Percentiles rank a stretch among this genome's conserved stretches.
Conservation (phyloP, 2,329 filamentous ascomycete species). For the Colletotrichum phormii region DNA sequence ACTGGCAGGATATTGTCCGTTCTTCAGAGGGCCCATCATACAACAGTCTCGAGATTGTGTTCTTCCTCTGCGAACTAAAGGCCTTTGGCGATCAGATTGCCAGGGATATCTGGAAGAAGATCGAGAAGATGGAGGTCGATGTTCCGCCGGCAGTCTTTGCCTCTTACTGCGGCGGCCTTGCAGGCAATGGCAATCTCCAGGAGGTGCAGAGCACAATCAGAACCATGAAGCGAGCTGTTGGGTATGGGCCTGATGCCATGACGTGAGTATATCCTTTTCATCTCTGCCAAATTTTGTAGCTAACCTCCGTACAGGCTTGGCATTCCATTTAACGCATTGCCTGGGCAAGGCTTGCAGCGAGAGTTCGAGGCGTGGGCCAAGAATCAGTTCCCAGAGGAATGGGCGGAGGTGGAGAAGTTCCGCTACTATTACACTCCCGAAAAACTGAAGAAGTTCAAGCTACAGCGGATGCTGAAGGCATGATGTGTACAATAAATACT, state of each 20-base stretch:
- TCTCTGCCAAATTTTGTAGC: background rate
- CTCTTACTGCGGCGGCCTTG: constrained; percentile 81
- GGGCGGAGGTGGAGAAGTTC: constrained; percentile 72
- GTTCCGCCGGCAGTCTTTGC: constrained; percentile 79
- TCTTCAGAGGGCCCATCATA: constrained; percentile 89
- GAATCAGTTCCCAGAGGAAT: constrained; percentile 73
- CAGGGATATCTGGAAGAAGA: constrained; percentile 76
- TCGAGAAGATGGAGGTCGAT: constrained; percentile 81
- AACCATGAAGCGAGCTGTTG: constrained; percentile 74
- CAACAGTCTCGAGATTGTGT: constrained; percentile 81
- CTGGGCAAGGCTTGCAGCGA: constrained; percentile 72
- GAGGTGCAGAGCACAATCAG: constrained; percentile 75
- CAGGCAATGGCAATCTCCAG: constrained; percentile 77
- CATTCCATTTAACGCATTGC: constrained; percentile 80
- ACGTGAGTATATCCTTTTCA: constrained; percentile 68
- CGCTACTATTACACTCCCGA: constrained; percentile 58
- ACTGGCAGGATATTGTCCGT: constrained; percentile 87
- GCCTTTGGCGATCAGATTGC: constrained; percentile 70
- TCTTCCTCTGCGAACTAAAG: constrained; percentile 78
- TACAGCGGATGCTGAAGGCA: constrained; percentile 60
- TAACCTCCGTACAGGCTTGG: constrained; percentile 67
- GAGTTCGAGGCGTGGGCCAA: constrained; percentile 81
- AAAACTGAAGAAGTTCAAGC: constrained; percentile 61
- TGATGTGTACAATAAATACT: constrained; percentile 51
- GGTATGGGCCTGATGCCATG: constrained; percentile 73